Evolutionary conservation across 345 rosid genomes (phyloP), one percentile per base, ranked within the genome.

Genomic region (Salix brachista): DNA sequence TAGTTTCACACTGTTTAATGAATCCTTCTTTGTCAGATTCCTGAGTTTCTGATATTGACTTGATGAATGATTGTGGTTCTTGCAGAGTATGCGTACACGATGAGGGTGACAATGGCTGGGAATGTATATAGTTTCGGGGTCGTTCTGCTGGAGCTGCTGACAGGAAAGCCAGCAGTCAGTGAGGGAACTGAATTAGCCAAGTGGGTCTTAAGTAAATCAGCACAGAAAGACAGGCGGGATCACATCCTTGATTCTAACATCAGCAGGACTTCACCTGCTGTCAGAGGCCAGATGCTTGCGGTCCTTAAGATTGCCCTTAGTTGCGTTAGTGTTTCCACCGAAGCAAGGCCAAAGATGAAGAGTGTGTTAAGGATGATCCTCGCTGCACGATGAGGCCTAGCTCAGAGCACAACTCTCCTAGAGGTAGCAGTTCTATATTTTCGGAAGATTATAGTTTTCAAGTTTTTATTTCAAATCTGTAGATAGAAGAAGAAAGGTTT

Each of bases 71-170:
- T 19, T 64, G 34, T 48, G 11, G 10, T 23, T 58, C 58, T 66
- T 67, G 76, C 91, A 94, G 98, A 94, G 87, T 94, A 94, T 85
- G 97, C 98, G 72, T 92, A 94, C 81, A 91, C 90, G 14, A 94
- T 94, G 98, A 92, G 94, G 82, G 89, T 92, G 68, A 94, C 97
- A 73, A 84, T 74, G 86, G 93, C 94, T 0, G 96, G 96, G 32
- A 92, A 94, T 52, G 89, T 94, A 61, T 92, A 91, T 78, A 94
- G 96, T 80, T 91, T 89, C 3, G 97, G 98, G 65, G 93, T 92
- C 23, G 67, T 94, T 77, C 84, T 94, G 67, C 84, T 94, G 80
- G 98, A 92, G 83, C 82, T 94, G 84, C 80, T 94, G 73, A 92
- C 97, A 0, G 97, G 98, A 80, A 90, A 83, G 78, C 86, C 90